These are phyloP conservation scores for Diaporthe helianthi DNA, from an alignment of 2,329 filamentous ascomycete genomes.

Conservation along the genomic window DNA sequence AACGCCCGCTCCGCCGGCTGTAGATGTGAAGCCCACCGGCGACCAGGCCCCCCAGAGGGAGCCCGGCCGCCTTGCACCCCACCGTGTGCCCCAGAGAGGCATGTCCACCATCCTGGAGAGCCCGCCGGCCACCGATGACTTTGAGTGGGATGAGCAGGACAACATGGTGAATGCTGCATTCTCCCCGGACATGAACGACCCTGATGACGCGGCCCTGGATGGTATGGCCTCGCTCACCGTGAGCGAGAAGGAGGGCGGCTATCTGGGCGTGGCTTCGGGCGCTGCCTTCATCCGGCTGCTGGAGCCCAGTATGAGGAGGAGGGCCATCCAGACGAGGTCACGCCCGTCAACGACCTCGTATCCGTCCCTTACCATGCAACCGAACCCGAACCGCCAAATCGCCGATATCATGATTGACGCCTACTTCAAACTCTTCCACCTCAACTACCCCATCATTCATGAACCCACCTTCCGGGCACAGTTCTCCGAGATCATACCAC, in stretches of 20 bases:
- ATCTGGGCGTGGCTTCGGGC: slow-evolving; percentile 54
- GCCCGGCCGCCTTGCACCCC: slow-evolving; percentile 34
- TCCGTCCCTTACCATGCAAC: slow-evolving; percentile 39
- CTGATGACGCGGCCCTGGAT: slow-evolving; percentile 44
- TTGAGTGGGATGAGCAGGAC: slow-evolving; percentile 48
- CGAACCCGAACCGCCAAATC: slow-evolving; percentile 42
- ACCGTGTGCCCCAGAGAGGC: slow-evolving; percentile 34
- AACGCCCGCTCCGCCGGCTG: slow-evolving; percentile 17
- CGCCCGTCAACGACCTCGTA: slow-evolving; percentile 31
- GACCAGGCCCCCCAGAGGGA: slow-evolving; percentile 27
- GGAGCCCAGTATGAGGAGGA: slow-evolving; percentile 41
- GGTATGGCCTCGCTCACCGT: slow-evolving; percentile 49
- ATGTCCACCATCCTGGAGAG: slow-evolving; percentile 41
- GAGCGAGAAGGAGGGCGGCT: slow-evolving; percentile 49
- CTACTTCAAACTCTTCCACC: slow-evolving; percentile 53
- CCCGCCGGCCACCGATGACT: slow-evolving; percentile 46
- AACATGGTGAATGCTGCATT: slow-evolving; percentile 39
- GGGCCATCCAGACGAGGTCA: slow-evolving; percentile 37
- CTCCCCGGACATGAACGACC: slow-evolving; percentile 38
- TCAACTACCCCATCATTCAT: slow-evolving; percentile 54
- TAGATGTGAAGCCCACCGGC: slow-evolving; percentile 27
- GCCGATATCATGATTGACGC: slow-evolving; percentile 44
- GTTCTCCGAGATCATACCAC: slow-evolving; percentile 35
- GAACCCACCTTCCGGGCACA: slow-evolving; percentile 49
- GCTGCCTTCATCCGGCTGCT: slow-evolving; percentile 51